These are phyloP conservation scores for Casuarina glauca DNA, from an alignment of 306 rosid genomes.

Conservation along the genomic window DNA sequence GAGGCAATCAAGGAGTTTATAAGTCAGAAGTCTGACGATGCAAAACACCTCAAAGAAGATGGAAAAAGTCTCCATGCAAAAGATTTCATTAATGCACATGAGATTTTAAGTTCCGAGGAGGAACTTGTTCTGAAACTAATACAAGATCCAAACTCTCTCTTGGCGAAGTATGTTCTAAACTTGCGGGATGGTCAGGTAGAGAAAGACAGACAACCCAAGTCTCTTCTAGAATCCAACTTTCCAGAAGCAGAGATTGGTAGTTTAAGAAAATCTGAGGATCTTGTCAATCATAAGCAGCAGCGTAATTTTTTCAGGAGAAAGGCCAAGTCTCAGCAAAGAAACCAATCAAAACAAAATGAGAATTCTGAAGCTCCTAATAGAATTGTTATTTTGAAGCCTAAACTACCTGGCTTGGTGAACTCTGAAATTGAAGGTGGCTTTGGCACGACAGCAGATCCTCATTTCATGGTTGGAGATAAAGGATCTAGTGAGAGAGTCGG, in stretches of 20 bases:
- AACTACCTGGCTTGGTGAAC: slow-evolving; percentile 38
- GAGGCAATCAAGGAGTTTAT: slow-evolving; percentile 63
- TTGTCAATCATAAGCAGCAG: slow-evolving; percentile 61
- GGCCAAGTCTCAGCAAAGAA: slow-evolving; percentile 61
- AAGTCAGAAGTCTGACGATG: slow-evolving; percentile 58
- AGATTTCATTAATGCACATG: slow-evolving; percentile 65
- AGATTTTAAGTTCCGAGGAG: slow-evolving; percentile 70
- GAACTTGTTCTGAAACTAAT: slow-evolving; percentile 63
- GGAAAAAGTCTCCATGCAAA: slow-evolving; percentile 57
- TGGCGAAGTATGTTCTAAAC: slow-evolving; percentile 63
- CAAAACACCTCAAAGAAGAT: slow-evolving; percentile 63
- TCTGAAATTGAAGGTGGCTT: slow-evolving; percentile 40
- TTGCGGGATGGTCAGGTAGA: slow-evolving; percentile 42
- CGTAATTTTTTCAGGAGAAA: slow-evolving; percentile 72
- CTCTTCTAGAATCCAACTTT: slow-evolving; percentile 39
- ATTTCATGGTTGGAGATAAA: slow-evolving; percentile 26
- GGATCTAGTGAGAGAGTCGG: slow-evolving; percentile 56
- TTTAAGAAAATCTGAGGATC: slow-evolving; percentile 49
- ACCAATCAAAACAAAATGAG: slow-evolving; percentile 38
- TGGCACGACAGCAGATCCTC: slow-evolving; percentile 43
- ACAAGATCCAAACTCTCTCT: slow-evolving; percentile 69
- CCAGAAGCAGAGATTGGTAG: slow-evolving; percentile 43
- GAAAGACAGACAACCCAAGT: slow-evolving; percentile 38
- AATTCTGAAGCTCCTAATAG: slow-evolving; percentile 50
- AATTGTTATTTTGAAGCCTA: slow-evolving; percentile 87